Evolutionary conservation across 2,329 filamentous ascomycete genomes (phyloP), one percentile per base, ranked within the genome.

Genomic region (Waltergamsia citrina): DNA sequence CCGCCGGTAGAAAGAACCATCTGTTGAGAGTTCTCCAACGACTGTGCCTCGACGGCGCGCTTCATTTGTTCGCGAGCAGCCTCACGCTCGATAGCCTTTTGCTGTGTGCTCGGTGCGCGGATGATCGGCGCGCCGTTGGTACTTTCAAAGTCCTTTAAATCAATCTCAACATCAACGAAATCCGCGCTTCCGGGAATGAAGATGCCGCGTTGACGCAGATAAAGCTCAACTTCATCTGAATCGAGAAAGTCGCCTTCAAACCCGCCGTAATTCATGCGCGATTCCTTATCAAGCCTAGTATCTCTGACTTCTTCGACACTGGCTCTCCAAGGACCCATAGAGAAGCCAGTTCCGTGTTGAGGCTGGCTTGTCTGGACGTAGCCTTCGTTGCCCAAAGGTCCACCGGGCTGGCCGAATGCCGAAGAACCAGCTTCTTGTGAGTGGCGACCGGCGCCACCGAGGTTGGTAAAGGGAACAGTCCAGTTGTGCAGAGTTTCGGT

Each of bases 221-320:
- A 92, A 10, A 72, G 66, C 53, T 92, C 81, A 0, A 87, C 78
- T 51, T 92, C 85, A 38, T 84, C 71, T 0, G 77, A 61, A 48
- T 92, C 84, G 44, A 82, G 84, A 64, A 85, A 92, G 7, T 84
- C 74, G 5, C 83, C 83, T 38, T 81, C 71, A 40, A 79, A 82
- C 0, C 75, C 81, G 1, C 71, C 66, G 7, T 78, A 53, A 25
- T 65, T 67, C 41, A 72, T 67, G 15, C 59, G 59, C 43, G 81
- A 62, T 12, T 64, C 60, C 10, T 54, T 48, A 24, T 65, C 59
- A 7, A 78, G 43, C 15, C 56, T 45, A 6, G 57, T 51, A 18
- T 70, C 65, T 14, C 61, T 54, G 2, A 60, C 52, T 2, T 57
- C 44, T 20, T 58, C 57, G 3, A 65, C 50, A 4, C 47, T 48